Conservation (phyloP, 192 early-diverging fungal genomes). For the Entomortierella lignicola region DNA sequence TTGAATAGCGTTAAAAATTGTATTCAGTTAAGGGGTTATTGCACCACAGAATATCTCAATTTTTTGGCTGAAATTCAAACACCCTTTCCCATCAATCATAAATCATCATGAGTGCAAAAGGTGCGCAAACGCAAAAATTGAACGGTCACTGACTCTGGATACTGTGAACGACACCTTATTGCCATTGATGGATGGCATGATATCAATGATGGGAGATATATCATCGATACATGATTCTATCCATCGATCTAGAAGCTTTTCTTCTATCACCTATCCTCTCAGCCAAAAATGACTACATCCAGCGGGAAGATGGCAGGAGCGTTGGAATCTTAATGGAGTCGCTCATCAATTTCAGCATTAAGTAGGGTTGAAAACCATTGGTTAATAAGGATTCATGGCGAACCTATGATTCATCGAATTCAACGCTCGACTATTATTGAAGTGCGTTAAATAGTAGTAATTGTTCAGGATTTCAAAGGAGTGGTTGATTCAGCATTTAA, state of each 20-base stretch:
- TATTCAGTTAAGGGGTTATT: no score
- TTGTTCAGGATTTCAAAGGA: no score
- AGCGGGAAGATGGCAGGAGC: no score
- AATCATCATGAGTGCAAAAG: constrained; percentile 25
- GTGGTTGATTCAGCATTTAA: neutral
- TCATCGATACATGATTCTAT: neutral
- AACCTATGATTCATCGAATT: constrained; percentile 17
- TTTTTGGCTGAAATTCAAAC: no score
- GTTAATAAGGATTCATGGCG: constrained; percentile 19
- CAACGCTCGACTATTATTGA: neutral
- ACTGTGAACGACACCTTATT: neutral
- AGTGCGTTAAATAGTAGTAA: neutral
- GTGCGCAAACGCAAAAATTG: constrained; percentile 9
- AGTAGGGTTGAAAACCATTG: no score
- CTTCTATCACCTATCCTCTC: neutral
- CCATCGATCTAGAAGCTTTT: constrained; percentile 14
- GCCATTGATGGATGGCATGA: neutral
- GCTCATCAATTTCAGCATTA: no score
- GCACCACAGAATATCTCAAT: no score
- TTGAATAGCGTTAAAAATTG: no score
- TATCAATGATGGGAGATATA: neutral
- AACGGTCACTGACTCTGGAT: constrained; percentile 1
- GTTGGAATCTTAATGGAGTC: no score
- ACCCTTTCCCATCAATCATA: neutral
- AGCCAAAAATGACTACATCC: neutral